phyloP scores from a whole-genome alignment of 129 eudicot species.

The Flaveria brownii region DNA sequence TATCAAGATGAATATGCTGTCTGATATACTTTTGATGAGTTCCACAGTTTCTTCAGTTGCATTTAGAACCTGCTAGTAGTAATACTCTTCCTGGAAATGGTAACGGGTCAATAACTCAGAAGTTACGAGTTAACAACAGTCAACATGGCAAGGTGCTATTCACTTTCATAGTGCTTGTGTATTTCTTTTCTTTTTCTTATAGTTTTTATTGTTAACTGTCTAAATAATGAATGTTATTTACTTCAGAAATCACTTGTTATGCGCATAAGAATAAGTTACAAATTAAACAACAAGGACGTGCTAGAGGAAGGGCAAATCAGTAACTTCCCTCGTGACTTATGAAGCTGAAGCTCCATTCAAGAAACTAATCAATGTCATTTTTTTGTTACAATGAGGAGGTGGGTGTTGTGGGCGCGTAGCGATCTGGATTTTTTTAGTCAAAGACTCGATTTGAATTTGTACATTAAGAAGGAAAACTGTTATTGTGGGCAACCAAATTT shows the following conservation, averaged over 20 bases:
- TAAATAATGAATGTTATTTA: neutral
- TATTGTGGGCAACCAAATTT: constrained; percentile 34
- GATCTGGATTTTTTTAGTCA: constrained; percentile 15
- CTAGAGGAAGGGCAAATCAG: constrained; percentile 92
- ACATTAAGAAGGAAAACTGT: constrained; percentile 38
- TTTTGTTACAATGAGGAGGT: constrained; percentile 22
- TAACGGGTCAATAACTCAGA: constrained; percentile 73
- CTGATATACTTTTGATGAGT: constrained; percentile 20
- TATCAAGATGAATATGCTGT: constrained; percentile 11
- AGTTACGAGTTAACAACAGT: constrained; percentile 72
- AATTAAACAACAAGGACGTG: constrained; percentile 67
- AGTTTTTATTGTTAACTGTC: neutral
- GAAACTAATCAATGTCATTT: constrained; percentile 18
- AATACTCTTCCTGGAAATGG: constrained; percentile 71
- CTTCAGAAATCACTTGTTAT: constrained; percentile 81
- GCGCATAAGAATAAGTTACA: constrained; percentile 88
- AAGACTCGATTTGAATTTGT: constrained; percentile 34
- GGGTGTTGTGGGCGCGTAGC: constrained; percentile 25
- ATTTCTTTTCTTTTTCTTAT: neutral
- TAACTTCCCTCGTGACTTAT: constrained; percentile 79
- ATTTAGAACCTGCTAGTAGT: constrained; percentile 90
- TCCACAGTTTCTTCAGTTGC: constrained; percentile 92
- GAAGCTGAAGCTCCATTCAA: constrained; percentile 29
- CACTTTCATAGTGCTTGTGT: constrained; percentile 4
- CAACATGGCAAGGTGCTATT: constrained; percentile 86